Percentiles rank a stretch among this genome's conserved stretches.
Conservation (phyloP, 2,329 filamentous ascomycete species). For the Pseudogymnoascus sp. region DNA sequence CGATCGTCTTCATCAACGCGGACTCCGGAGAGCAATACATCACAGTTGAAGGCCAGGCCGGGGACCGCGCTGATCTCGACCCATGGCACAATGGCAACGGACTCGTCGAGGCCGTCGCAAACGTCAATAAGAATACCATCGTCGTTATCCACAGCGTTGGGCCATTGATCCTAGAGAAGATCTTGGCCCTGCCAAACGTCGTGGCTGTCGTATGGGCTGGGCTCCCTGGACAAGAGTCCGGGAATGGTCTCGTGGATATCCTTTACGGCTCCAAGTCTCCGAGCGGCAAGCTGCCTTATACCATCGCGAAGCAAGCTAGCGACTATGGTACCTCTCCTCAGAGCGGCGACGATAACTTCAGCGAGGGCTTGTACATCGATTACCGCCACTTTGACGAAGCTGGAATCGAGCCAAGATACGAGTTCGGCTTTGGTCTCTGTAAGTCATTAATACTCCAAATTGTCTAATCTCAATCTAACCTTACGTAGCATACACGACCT, state of each 20-base stretch:
- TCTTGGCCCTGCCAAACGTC: conserved; percentile 53
- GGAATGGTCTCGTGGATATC: conserved; percentile 51
- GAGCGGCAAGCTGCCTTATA: conserved; percentile 39
- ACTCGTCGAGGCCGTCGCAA: conserved; percentile 49
- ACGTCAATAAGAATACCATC: conserved; percentile 51
- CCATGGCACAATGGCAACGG: conserved; percentile 43
- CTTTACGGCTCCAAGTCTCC: conserved; percentile 54
- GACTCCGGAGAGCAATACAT: conserved; percentile 65
- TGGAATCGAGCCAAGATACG: conserved; percentile 29
- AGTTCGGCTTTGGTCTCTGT: conserved; percentile 42
- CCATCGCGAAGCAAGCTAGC: conserved; percentile 44
- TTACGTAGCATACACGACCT: conserved; percentile 41
- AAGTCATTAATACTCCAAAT: not conserved
- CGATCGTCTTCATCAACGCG: conserved; percentile 58
- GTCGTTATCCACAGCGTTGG: conserved; percentile 59
- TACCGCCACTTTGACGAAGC: conserved; percentile 43
- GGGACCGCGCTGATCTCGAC: conserved; percentile 56
- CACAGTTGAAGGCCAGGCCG: conserved; percentile 33
- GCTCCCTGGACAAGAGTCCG: conserved; percentile 53
- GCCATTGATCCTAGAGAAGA: conserved; percentile 48
- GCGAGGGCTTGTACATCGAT: conserved; percentile 43
- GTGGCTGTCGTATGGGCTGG: conserved; percentile 53
- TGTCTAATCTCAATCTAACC: not conserved
- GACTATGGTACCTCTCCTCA: conserved; percentile 37
- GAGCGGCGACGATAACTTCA: conserved; percentile 28